phyloP scores from a whole-genome alignment of 192 early-diverging fungal species.

The Coemansia sp. region DNA sequence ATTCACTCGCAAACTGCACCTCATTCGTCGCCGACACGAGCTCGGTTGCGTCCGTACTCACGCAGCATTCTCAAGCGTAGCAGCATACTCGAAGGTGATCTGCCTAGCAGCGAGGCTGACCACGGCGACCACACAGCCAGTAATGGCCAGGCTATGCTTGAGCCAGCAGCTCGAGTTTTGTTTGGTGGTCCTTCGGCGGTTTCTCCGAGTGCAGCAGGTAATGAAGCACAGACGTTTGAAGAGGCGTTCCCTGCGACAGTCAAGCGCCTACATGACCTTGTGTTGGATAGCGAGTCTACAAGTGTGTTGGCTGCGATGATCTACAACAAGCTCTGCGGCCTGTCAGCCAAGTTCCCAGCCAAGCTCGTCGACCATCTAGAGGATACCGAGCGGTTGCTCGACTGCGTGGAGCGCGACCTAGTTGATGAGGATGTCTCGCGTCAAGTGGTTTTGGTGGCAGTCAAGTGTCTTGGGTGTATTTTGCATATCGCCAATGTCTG shows the following conservation, averaged over 20 bases:
- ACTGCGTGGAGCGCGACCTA: constrained; percentile 31
- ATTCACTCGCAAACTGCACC: constrained; percentile 34
- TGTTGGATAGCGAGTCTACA: background rate
- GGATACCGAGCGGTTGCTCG: constrained; percentile 13
- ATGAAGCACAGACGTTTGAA: constrained; percentile 13
- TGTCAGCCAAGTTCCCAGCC: constrained; percentile 11
- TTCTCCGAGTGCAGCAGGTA: background rate
- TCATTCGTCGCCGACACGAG: constrained; percentile 49
- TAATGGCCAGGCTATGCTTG: background rate
- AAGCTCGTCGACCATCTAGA: background rate
- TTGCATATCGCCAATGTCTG: constrained; percentile 25
- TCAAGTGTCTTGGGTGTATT: constrained; percentile 36
- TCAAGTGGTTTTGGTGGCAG: constrained; percentile 21
- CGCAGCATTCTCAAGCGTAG: constrained; percentile 48
- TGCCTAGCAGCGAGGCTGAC: constrained; percentile 17
- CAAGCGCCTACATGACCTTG: constrained; percentile 1
- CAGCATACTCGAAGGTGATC: background rate
- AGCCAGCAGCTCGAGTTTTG: constrained; percentile 5
- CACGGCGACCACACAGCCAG: background rate
- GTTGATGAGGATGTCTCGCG: background rate
- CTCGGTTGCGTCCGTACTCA: constrained; percentile 24
- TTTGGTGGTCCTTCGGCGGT: constrained; percentile 3
- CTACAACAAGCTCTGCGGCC: constrained; percentile 33
- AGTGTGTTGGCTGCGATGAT: background rate
- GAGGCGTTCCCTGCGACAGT: constrained; percentile 14